A percentile compares a stretch with the other conserved stretches of the same genome.
phyloP scores from a whole-genome alignment of 2,329 filamentous ascomycete genomes.

The Knufia fluminis region DNA sequence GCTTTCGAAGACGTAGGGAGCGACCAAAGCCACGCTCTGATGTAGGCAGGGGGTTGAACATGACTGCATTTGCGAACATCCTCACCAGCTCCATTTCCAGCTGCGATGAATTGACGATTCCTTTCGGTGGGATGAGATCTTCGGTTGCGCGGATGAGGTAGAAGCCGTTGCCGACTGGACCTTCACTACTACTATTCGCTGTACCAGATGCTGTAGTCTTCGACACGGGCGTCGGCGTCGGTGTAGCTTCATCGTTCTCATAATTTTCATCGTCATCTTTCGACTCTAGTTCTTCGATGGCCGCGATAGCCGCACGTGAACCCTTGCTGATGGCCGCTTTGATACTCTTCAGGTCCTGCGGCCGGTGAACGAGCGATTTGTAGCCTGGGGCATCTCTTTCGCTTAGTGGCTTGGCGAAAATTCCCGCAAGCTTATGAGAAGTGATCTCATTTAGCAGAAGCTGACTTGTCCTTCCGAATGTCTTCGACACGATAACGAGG shows the following conservation, averaged over 20 bases:
- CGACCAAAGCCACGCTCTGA: slow-evolving; percentile 56
- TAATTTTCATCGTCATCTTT: slow-evolving; percentile 38
- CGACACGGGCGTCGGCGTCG: slow-evolving; percentile 23
- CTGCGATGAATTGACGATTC: slow-evolving; percentile 87
- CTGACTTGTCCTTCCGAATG: slow-evolving; percentile 56
- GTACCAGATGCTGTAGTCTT: slow-evolving; percentile 26
- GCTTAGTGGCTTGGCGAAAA: slow-evolving; percentile 66
- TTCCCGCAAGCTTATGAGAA: slow-evolving; percentile 67
- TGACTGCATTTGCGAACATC: slow-evolving; percentile 96
- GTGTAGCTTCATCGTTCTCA: slow-evolving; percentile 7
- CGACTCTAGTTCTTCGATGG: slow-evolving; percentile 32
- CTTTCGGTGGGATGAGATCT: slow-evolving; percentile 74
- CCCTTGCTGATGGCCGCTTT: slow-evolving; percentile 56
- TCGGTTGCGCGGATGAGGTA: slow-evolving; percentile 49
- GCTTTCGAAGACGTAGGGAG: slow-evolving; percentile 38
- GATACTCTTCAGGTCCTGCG: slow-evolving; percentile 70
- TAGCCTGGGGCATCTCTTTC: slow-evolving; percentile 70
- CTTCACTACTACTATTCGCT: slow-evolving; percentile 1
- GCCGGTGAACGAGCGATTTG: slow-evolving; percentile 60
- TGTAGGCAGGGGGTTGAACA: slow-evolving; percentile 81
- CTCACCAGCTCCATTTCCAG: slow-evolving; percentile 87
- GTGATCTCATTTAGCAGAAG: slow-evolving; percentile 68
- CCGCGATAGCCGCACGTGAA: slow-evolving; percentile 35
- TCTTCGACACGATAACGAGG: slow-evolving; percentile 31
- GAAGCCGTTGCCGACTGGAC: slow-evolving; percentile 32